Conservation (phyloP, 169 alveolate species). For the Fabrea salina region DNA sequence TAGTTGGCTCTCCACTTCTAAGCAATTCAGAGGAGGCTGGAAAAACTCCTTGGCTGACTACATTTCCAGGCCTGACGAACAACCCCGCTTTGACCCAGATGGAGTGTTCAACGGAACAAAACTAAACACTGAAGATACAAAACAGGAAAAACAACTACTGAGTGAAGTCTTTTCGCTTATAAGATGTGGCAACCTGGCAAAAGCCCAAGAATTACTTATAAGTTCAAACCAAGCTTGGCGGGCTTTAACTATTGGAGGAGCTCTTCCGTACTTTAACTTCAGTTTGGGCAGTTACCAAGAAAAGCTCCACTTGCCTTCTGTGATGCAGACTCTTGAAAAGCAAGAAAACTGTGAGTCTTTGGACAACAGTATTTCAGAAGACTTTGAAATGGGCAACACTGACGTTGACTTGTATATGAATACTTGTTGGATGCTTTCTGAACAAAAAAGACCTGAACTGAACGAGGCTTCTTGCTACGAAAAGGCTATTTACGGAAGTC, state of each 20-base stretch:
- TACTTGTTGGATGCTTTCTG: background rate
- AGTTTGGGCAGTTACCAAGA: background rate
- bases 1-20: background rate
- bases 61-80: background rate
- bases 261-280: conserved; percentile 12
- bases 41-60: background rate
- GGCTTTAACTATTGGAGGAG: background rate
- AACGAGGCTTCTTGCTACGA: background rate
- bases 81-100: background rate
- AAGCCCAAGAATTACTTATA: background rate
- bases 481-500: conserved; percentile 10
- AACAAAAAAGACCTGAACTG: background rate
- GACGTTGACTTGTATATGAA: background rate
- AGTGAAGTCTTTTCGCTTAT: background rate
- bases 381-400: background rate
- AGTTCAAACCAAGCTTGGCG: conserved; percentile 1
- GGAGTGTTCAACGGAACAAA: too few species aligned
- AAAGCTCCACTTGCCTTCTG: background rate
- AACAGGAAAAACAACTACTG: background rate
- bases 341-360: background rate
- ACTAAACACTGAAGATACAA: too few species aligned
- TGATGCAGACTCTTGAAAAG: background rate
- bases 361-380: background rate
- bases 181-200: background rate
- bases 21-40: background rate